Evolutionary conservation across 2,329 filamentous ascomycete species (phyloP).

Genomic region (Exophiala phaeomuriformis): DNA sequence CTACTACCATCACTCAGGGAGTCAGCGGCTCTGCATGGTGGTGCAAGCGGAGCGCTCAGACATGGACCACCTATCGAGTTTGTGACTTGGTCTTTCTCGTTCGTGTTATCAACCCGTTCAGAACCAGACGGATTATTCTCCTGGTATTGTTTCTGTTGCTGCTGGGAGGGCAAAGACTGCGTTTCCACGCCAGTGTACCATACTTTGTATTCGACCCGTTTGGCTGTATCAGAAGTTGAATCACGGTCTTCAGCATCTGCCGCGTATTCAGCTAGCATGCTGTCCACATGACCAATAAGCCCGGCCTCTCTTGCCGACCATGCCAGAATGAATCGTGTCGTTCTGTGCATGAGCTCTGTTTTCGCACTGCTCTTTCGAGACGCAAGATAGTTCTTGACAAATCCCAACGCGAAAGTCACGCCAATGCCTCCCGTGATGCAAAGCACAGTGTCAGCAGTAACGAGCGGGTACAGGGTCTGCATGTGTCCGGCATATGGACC

Average conservation of each 20-base stretch:
- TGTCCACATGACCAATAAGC: conserved; percentile 3
- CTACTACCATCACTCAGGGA: not conserved
- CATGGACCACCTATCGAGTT: not conserved
- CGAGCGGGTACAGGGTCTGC: conserved; percentile 1
- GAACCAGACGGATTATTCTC: not conserved
- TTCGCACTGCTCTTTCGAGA: not conserved
- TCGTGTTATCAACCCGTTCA: too few species aligned
- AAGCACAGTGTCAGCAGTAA: conserved; percentile 29
- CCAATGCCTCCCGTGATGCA: conserved; percentile 35
- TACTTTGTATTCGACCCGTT: not conserved
- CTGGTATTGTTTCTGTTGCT: not conserved
- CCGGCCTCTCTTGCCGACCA: conserved; percentile 12
- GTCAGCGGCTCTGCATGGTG: not conserved
- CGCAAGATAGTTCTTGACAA: conserved; percentile 8
- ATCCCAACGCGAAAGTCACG: conserved; percentile 27
- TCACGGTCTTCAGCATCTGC: not conserved
- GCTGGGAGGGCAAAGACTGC: not conserved
- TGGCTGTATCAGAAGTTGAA: not conserved
- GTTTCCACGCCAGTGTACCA: not conserved
- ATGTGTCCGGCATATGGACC: conserved; percentile 14
- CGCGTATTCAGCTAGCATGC: not conserved
- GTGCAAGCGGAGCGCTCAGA: too few species aligned
- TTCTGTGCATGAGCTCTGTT: not conserved
- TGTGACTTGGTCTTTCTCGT: not conserved
- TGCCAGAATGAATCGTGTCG: conserved; percentile 8